These are phyloP conservation scores for Serendipita sp. DNA, from an alignment of 768 basidiomycete genomes.

Conservation along the genomic window DNA sequence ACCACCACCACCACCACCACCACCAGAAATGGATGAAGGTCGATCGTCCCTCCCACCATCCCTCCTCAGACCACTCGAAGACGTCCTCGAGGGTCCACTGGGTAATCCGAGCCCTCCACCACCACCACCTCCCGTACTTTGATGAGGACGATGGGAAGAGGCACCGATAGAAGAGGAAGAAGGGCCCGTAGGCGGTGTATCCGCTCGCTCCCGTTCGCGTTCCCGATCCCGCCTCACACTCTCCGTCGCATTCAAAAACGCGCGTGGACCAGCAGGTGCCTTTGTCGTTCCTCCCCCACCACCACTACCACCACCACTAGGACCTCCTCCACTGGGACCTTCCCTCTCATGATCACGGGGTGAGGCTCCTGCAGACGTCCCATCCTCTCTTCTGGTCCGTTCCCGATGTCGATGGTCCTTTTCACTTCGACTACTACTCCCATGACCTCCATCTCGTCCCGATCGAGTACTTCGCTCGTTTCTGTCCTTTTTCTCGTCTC, in stretches of 20 bases:
- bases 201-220: slow-evolving; percentile 11
- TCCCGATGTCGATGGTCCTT: slow-evolving; percentile 15
- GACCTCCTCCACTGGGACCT: slow-evolving; percentile 22
- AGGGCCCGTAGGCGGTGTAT: slow-evolving; percentile 18
- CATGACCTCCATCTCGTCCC: too few relatives aligned
- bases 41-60: too few relatives aligned
- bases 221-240: slow-evolving; percentile 14
- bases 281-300: slow-evolving; percentile 16
- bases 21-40: too few relatives aligned
- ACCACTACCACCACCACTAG: neutral
- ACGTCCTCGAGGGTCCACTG: too few relatives aligned
- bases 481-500: neutral
- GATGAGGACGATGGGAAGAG: too few relatives aligned
- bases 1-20: too few relatives aligned
- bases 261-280: slow-evolving; percentile 44
- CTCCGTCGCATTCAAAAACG: slow-evolving; percentile 28
- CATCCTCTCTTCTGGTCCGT: slow-evolving; percentile 5
- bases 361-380: neutral
- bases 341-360: slow-evolving; percentile 13
- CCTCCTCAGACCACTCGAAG: too few relatives aligned
- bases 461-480: too few relatives aligned
- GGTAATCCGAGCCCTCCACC: too few relatives aligned
- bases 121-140: too few relatives aligned
- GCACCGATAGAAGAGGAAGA: too few relatives aligned
- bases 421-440: slow-evolving; percentile 8